Evolutionary conservation across 305 asterid genomes (phyloP), one percentile per base, ranked within the genome.

Genomic region (Coffea humblotiana): DNA sequence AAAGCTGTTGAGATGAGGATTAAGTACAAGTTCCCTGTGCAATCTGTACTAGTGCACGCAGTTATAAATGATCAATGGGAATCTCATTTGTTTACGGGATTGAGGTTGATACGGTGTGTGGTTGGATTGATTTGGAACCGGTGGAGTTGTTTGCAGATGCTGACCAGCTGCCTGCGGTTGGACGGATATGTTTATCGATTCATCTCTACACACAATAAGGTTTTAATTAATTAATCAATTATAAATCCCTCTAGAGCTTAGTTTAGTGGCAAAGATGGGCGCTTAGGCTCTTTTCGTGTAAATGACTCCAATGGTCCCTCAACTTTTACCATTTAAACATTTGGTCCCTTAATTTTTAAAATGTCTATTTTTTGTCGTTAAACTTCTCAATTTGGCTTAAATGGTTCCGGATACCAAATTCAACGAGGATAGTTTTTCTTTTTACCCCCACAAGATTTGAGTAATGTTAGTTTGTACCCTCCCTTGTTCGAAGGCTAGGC

Each of bases 91-190:
- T 83, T 74, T 77, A 79, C 80, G 40, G 77, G 84, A 82, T 82
- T 82, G 52, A 68, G 84, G 86, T 70, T 78, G 86, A 83, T 85
- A 80, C 76, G 64, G 71, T 82, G 86, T 77, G 83, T 70, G 49
- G 86, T 85, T 85, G 88, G 80, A 67, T 79, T 84, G 83, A 84
- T 79, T 78, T 84, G 82, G 79, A 77, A 74, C 68, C 73, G 72
- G 72, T 79, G 66, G 32, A 63, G 68, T 68, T 77, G 70, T 51
- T 32, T 72, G 52, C 14, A 45, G 43, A 76, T 25, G 72, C 58
- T 49, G 29, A 49, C 14, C 23, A 71, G 40, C 35, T n/a, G 45
- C 61, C 45, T 25, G 13, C 70, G 8, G 52, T 54, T 60, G 69
- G 78, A 75, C 68, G 47, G n/a, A 75, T 40, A 40, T 66, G 11